Evolutionary conservation across 306 rosid genomes (phyloP), one percentile per base, ranked within the genome.

Genomic region (Acacia crassicarpa): DNA sequence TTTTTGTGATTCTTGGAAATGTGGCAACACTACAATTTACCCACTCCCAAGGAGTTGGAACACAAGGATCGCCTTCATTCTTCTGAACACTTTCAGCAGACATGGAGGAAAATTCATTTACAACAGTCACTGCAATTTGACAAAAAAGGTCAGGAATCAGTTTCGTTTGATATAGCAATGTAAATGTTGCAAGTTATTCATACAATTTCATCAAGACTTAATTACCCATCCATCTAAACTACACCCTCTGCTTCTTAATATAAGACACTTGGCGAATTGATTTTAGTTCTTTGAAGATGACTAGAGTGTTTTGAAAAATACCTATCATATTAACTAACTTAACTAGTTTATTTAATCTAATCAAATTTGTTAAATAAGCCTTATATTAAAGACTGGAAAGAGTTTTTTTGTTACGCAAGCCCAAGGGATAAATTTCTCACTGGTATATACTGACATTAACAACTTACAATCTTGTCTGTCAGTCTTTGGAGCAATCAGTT

Each of bases 31-130:
- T 91, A 71, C 98, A 95, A 65, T 90, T 88, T 77, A 95, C 78
- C 97, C 97, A 91, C 58, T 92, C 98, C 99, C 99, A 95, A 30
- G 74, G 88, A 67, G 93, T 89, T 40, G 99, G 99, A 83, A 89
- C 88, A 82, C 99, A 95, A 20, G 98, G 98, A 87, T 93, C 98
- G 7, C 99, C 98, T 87, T 91, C 93, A 15, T 90, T 80, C 59
- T 81, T 83, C n/a, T 45, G 87, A 77, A 54, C 69, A 38, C 69
- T 85, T 72, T 87, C 94, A 13, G 80, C 73, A 13, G 94, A 92
- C 88, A 89, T 82, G 75, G 44, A 74, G 67, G 83, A 66, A 80
- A 95, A 74, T 81, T 82, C 77, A 85, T 84, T 90, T 73, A 88
- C 85, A 79, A 76, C 89, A 81, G 73, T 51, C 85, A 81, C 98